Percentiles rank a stretch among this genome's conserved stretches.
Evolutionary conservation across 2,329 filamentous ascomycete species (phyloP).

Genomic region (Tricladium varicosporioides): DNA sequence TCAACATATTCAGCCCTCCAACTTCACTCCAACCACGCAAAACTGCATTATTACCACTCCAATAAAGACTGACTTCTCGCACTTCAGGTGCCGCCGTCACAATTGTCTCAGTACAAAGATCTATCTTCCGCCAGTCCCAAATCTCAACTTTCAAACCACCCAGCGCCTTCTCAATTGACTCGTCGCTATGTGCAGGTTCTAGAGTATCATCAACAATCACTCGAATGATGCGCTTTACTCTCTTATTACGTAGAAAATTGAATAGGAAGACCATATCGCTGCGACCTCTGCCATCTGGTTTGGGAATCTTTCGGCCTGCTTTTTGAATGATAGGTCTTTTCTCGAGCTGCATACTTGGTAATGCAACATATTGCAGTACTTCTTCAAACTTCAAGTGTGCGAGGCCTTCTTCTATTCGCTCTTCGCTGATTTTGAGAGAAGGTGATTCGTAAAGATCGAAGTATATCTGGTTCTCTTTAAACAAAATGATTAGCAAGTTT

Average conservation of each 20-base stretch:
- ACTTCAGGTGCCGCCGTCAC: conserved; percentile 16
- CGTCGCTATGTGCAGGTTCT: conserved; percentile 29
- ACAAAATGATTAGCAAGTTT: not conserved
- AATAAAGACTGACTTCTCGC: conserved; percentile 31
- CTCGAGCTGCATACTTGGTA: conserved; percentile 16
- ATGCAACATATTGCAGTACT: conserved; percentile 31
- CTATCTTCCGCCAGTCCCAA: conserved; percentile 34
- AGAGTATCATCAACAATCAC: conserved; percentile 30
- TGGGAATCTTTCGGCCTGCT: conserved; percentile 6
- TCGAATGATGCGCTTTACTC: conserved; percentile 29
- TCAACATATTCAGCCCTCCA: conserved; percentile 26
- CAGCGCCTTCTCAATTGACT: conserved; percentile 31
- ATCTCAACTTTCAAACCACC: conserved; percentile 29
- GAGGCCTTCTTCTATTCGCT: conserved; percentile 12
- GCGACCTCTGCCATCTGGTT: conserved; percentile 14
- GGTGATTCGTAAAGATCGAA: conserved; percentile 25
- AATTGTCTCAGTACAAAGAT: conserved; percentile 31
- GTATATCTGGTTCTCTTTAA: conserved; percentile 26
- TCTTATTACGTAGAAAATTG: conserved; percentile 28
- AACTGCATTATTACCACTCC: conserved; percentile 36
- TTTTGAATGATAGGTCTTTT: conserved; percentile 1
- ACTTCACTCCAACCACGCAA: conserved; percentile 34
- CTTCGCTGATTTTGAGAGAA: conserved; percentile 14
- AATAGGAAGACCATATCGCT: conserved; percentile 31
- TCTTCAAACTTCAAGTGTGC: conserved; percentile 28